Percentiles rank a stretch among this genome's conserved stretches.
Evolutionary conservation across 1,284 basidiomycete genomes (phyloP).

Genomic region (Laetiporus sulphureus): DNA sequence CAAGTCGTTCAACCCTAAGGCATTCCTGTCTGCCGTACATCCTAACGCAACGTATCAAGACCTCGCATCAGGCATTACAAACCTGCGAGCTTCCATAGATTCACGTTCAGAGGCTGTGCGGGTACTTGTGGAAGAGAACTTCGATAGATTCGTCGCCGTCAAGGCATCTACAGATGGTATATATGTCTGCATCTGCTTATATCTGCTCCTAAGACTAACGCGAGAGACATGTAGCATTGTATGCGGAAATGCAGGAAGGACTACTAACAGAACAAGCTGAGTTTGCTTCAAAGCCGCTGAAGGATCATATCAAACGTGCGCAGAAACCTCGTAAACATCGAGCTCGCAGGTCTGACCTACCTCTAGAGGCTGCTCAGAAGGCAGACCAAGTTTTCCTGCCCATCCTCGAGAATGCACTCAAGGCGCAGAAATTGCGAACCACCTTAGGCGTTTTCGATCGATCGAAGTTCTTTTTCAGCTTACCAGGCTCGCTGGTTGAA

Average conservation of each 20-base stretch:
- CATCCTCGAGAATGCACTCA: slow-evolving; percentile 92
- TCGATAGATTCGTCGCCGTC: slow-evolving; percentile 96
- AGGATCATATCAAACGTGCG: slow-evolving; percentile 80
- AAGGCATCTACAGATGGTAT: slow-evolving; percentile 95
- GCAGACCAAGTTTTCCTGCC: slow-evolving; percentile 96
- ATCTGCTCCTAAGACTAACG: too few relatives aligned
- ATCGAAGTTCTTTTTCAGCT: slow-evolving; percentile 97
- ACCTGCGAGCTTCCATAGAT: slow-evolving; percentile 75
- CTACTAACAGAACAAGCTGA: slow-evolving; percentile 75
- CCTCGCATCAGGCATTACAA: slow-evolving; percentile 67
- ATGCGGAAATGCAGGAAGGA: slow-evolving; percentile 90
- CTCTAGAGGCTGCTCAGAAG: slow-evolving; percentile 74
- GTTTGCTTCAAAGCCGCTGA: slow-evolving; percentile 78
- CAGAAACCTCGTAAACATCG: background rate
- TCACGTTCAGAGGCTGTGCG: slow-evolving; percentile 89
- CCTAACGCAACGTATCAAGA: slow-evolving; percentile 97
- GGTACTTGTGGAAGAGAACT: slow-evolving; percentile 95
- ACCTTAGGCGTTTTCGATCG: slow-evolving; percentile 95
- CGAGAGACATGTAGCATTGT: too few relatives aligned
- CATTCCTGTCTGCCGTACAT: slow-evolving; percentile 87
- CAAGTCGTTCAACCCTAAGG: slow-evolving; percentile 95
- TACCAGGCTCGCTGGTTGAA: slow-evolving; percentile 90
- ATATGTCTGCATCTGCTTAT: too few relatives aligned
- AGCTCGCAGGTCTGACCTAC: background rate
- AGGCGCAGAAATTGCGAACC: slow-evolving; percentile 87